These are phyloP conservation scores for Backusella morwellensis DNA, from an alignment of 192 early-diverging fungal species.

Conservation along the genomic window DNA sequence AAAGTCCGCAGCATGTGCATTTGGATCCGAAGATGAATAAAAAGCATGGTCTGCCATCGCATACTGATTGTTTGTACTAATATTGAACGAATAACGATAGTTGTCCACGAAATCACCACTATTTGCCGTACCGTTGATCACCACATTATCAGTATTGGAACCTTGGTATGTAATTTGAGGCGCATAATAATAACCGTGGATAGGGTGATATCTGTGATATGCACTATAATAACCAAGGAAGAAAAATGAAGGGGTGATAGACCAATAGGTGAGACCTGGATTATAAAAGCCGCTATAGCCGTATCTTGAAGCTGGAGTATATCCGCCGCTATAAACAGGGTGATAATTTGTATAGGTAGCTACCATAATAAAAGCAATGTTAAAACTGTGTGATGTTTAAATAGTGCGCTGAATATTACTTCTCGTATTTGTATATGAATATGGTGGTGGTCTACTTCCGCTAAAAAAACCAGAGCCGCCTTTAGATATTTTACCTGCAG, in stretches of 20 bases:
- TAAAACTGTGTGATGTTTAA: neutral
- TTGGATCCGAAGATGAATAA: constrained; percentile 27
- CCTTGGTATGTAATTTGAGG: constrained; percentile 17
- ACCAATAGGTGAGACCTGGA: constrained; percentile 27
- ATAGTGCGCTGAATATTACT: neutral
- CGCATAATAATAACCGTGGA: constrained; percentile 34
- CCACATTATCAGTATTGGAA: constrained; percentile 9
- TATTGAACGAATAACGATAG: constrained; percentile 26
- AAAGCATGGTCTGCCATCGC: constrained; percentile 24
- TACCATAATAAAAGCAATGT: neutral
- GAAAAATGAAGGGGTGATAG: constrained; percentile 22
- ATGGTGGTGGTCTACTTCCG: neutral
- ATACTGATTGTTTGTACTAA: constrained; percentile 15
- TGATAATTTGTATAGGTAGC: constrained; percentile 27
- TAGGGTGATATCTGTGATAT: constrained; percentile 29
- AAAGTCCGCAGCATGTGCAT: constrained; percentile 31
- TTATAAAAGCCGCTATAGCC: constrained; percentile 34
- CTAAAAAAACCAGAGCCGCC: constrained; percentile 26
- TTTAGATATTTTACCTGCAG: constrained; percentile 18
- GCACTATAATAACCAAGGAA: constrained; percentile 27
- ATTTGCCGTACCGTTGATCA: constrained; percentile 34
- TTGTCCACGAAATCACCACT: constrained; percentile 7
- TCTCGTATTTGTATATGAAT: constrained; percentile 4
- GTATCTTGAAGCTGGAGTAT: constrained; percentile 16
- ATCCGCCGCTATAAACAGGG: constrained; percentile 25